Evolutionary conservation across 108 stramenopile genomes (phyloP), one percentile per base, ranked within the genome.

Genomic region (Skeletonema potamos): DNA sequence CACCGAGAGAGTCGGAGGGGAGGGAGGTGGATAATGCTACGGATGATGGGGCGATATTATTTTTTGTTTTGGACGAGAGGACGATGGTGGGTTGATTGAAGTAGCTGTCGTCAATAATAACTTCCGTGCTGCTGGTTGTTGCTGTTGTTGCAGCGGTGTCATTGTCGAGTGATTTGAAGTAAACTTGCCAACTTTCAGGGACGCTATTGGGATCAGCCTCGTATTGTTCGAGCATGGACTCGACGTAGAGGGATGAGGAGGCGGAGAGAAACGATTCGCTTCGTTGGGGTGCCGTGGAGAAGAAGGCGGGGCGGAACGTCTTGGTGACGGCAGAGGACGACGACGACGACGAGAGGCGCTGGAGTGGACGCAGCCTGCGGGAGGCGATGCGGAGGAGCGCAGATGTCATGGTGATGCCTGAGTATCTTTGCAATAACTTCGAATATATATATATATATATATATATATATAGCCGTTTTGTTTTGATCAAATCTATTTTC

Each of bases 1-100:
- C 85, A 9, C 89, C 92, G 62, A 96, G 76, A 37, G 92, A 93
- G 74, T 96, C 95, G 26, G 95, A 92, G 12, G 94, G 92, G n/a
- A 84, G 86, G 15, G 82, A 76, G 41, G 76, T 44, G 8, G 48
- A 22, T 0, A 39, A 13, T 15, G 6, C 10, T 18, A n/a, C 43
- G 5, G 48, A 6, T 15, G 48, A 6, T 15, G 22, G 22, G 8
- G 46, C 46, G 1, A 22, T 51, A n/a, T n/a, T n/a, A n/a, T 24
- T 51, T 74, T 13, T 58, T 62, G 15, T 60, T 62, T 60, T n/a
- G n/a, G n/a, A n/a, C n/a, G 58, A 62, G 4, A 79, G 39, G 26
- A 79, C 62, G 24, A 72, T 64, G 20, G 77, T 79, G 17, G 77
- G 77, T 66, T 79, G 70, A 37, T 79, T 66, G 70, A 79, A 79